Conservation (phyloP, 2,329 filamentous ascomycete species). For the Diaporthe nobilis region DNA sequence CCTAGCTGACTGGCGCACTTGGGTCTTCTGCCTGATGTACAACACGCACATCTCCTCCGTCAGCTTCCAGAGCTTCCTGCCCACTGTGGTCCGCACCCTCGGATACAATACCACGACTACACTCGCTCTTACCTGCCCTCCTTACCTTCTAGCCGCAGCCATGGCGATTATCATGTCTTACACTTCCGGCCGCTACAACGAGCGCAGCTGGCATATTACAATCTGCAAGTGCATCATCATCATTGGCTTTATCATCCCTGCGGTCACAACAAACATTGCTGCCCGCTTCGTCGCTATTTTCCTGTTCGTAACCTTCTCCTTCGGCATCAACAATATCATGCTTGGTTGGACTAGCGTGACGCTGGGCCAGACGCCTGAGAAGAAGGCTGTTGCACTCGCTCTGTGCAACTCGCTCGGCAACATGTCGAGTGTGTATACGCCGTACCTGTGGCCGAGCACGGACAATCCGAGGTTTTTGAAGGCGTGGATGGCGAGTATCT, state of each 20-base stretch:
- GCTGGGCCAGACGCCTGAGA: conserved; percentile 61
- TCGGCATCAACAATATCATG: conserved; percentile 60
- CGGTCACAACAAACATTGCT: conserved; percentile 47
- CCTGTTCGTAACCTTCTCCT: conserved; percentile 55
- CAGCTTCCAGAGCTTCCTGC: conserved; percentile 49
- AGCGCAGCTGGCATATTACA: conserved; percentile 63
- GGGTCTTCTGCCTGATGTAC: conserved; percentile 36
- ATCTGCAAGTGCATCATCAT: conserved; percentile 57
- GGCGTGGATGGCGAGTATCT: conserved; percentile 27
- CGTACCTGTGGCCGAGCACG: conserved; percentile 56
- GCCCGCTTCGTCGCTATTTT: conserved; percentile 51
- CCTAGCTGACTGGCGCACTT: conserved; percentile 8
- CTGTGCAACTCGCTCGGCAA: conserved; percentile 56
- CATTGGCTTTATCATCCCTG: conserved; percentile 52
- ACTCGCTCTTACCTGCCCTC: conserved; percentile 62
- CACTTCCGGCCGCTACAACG: conserved; percentile 61
- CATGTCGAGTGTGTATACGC: conserved; percentile 55
- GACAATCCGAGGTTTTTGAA: conserved; percentile 46
- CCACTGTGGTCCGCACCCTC: conserved; percentile 57
- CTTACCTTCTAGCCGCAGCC: conserved; percentile 57
- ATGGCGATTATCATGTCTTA: conserved; percentile 53
- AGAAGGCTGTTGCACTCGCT: conserved; percentile 60
- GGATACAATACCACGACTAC: conserved; percentile 60
- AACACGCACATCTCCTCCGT: conserved; percentile 43
- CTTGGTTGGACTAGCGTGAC: conserved; percentile 58